Evolutionary conservation across 179 eudicot species (phyloP), one percentile per base, ranked within the genome.

Genomic region (Drosera spatulata): DNA sequence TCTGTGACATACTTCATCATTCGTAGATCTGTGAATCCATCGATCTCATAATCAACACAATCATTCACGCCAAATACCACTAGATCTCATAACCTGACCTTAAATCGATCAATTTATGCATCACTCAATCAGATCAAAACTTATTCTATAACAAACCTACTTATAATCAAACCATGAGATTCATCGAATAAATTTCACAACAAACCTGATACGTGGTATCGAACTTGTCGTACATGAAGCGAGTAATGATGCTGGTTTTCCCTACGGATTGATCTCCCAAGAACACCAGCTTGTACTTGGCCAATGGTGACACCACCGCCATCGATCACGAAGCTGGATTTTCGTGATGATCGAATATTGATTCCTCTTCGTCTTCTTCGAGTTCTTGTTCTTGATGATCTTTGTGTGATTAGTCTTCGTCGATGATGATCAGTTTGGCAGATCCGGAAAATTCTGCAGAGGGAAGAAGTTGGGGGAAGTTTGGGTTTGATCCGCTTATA

Each of bases 171-270:
- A 22, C 33, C 58, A 13, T 69, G 77, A 61, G 73, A 77, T 61
- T 77, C 70, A 22, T 77, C 81, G 60, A 73, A 73, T 75, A 73
- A 73, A 66, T 73, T 73, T 50, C 81, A 72, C 82, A 22, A 74
- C 79, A 55, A 74, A 78, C 53, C 71, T 76, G 69, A 71, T 75
- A 15, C n/a, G 71, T 79, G 72, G 33, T 22, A 22, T 22, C 33
- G 33, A 22, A 22, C 33, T 22, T 22, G 33, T 22, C 33, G 1
- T 22, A 22, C 33, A 22, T 22, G 33, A 22, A 22, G 33, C 33
- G 33, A 22, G 33, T 22, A 22, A 22, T 22, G 33, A 22, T 22
- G 33, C 33, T 22, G 33, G 33, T 22, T 22, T 22, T 22, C 33
- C 33, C 33, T 1, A 22, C 33, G 33, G 33, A 22, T 22, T 22